Percentiles rank a stretch among this genome's conserved stretches.
phyloP scores from a whole-genome alignment of 2,329 filamentous ascomycete genomes.

The Nothophoma quercina region DNA sequence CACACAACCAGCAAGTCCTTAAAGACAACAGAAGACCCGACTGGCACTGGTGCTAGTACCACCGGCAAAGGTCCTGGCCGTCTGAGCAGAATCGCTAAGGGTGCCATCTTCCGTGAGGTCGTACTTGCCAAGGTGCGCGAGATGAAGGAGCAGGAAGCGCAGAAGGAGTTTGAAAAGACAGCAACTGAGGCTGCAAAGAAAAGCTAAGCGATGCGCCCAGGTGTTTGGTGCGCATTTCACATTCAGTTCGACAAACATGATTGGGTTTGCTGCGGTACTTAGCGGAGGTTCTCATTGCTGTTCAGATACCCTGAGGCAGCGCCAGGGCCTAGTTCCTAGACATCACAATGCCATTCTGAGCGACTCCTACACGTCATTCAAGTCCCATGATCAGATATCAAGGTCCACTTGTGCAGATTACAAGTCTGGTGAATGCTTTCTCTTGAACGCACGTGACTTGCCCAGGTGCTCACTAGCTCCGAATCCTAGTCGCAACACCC shows the following conservation, averaged over 20 bases:
- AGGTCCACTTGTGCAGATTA: background rate
- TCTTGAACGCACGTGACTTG: conserved; percentile 11
- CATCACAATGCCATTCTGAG: conserved; percentile 19
- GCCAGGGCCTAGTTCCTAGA: conserved; percentile 27
- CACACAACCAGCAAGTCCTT: conserved; percentile 37
- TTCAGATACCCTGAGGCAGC: conserved; percentile 41
- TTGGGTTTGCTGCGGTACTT: conserved; percentile 32
- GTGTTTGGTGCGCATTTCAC: conserved; percentile 13
- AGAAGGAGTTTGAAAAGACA: conserved; percentile 70
- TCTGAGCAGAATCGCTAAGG: conserved; percentile 66
- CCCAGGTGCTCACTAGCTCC: conserved; percentile 5
- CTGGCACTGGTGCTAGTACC: conserved; percentile 13
- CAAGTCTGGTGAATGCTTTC: background rate
- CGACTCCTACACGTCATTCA: background rate
- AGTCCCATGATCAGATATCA: background rate
- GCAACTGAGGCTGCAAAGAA: conserved; percentile 49
- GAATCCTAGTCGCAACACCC: conserved; percentile 8
- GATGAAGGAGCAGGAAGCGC: conserved; percentile 86
- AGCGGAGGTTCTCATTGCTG: conserved; percentile 29
- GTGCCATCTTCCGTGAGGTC: conserved; percentile 89
- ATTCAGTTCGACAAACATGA: conserved; percentile 19
- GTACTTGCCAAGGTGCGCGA: conserved; percentile 93
- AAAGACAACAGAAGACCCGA: conserved; percentile 11
- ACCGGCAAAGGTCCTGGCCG: conserved; percentile 56
- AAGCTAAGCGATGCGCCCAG: conserved; percentile 9